Base-by-base conservation (phyloP, 441 rosid species). In the Mallotus japonicus region DNA sequence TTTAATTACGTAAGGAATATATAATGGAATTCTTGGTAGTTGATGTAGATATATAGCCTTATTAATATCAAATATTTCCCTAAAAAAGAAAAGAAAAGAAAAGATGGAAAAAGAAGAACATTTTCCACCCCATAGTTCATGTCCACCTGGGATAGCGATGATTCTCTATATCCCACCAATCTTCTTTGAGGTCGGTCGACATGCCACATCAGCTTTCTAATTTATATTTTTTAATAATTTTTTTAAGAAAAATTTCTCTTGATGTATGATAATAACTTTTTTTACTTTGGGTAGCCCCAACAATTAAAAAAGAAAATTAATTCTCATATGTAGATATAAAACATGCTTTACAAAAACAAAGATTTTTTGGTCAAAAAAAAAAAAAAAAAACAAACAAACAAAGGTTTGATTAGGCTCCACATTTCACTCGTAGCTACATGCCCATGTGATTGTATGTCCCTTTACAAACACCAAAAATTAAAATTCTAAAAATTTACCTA, bases 121-220 rank as follows among this genome's bases (percentile, higher is more conserved):
- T 49, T 73, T 65, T 73, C 60, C 75, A 68, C 51, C 67, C 46
- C 63, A 70, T 53, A 22, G n/a, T 64, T 44, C 20, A 3, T 58
- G 64, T 69, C 73, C 75, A 73, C 56, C 56, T 72, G 59, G 57
- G 60, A 76, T 24, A 73, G 50, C 49, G 51, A 80, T 75, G 73
- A 17, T 70, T 76, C 70, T 71, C 42, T 53, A 61, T 10, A 40
- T 12, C 47, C 79, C 67, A 56, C 67, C 42, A 62, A 76, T 61
- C 60, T 22, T 56, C 12, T 46, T 3, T 42, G 28, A 59, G 66
- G 51, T 70, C 53, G 17, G 0, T 62, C 32, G 32, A 49, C 66
- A 75, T 65, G 24, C 81, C 64, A 64, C 46, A 59, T 69, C 56
- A 59, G 63, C 20, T 69, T 69, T 69, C 32, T 67, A 67, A n/a